phyloP scores from a whole-genome alignment of 2,329 filamentous ascomycete genomes.

The Neoarthrinium moseri region DNA sequence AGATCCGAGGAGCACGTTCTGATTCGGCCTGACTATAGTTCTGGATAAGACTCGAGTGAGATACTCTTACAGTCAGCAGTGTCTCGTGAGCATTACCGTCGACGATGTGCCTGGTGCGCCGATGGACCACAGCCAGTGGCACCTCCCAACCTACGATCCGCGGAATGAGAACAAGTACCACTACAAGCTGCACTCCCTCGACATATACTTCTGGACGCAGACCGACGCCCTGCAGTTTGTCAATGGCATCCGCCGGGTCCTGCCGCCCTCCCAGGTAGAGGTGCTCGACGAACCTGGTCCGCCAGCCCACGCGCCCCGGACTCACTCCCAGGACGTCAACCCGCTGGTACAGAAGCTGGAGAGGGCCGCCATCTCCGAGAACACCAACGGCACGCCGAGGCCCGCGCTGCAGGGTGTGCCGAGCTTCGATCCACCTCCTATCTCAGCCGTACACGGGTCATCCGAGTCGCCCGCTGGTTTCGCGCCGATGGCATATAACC shows the following conservation, averaged over 20 bases:
- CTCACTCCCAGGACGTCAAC: constrained; percentile 50
- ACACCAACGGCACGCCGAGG: constrained; percentile 39
- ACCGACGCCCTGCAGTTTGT: constrained; percentile 70
- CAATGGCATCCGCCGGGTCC: constrained; percentile 63
- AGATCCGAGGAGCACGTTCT: background rate
- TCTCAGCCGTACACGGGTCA: constrained; percentile 26
- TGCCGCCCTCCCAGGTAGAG: constrained; percentile 60
- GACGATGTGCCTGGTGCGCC: constrained; percentile 42
- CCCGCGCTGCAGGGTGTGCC: constrained; percentile 22
- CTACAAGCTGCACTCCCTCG: constrained; percentile 73
- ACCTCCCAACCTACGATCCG: constrained; percentile 70
- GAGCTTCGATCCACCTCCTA: constrained; percentile 40
- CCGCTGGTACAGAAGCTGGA: constrained; percentile 74
- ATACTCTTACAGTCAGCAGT: constrained; percentile 75
- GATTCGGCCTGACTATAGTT: constrained; percentile 40
- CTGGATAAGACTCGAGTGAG: constrained; percentile 63
- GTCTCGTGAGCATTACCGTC: constrained; percentile 66
- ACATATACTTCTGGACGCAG: constrained; percentile 78
- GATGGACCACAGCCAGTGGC: constrained; percentile 62
- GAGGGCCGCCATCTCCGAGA: constrained; percentile 64
- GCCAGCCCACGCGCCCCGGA: constrained; percentile 30
- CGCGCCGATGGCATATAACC: constrained; percentile 72
- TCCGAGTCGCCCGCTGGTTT: constrained; percentile 43
- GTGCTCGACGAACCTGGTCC: constrained; percentile 63
- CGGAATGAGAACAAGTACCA: constrained; percentile 75